Base-by-base conservation (phyloP, 2,329 filamentous ascomycete species). In the Hymenotorrendiella dingleyae region DNA sequence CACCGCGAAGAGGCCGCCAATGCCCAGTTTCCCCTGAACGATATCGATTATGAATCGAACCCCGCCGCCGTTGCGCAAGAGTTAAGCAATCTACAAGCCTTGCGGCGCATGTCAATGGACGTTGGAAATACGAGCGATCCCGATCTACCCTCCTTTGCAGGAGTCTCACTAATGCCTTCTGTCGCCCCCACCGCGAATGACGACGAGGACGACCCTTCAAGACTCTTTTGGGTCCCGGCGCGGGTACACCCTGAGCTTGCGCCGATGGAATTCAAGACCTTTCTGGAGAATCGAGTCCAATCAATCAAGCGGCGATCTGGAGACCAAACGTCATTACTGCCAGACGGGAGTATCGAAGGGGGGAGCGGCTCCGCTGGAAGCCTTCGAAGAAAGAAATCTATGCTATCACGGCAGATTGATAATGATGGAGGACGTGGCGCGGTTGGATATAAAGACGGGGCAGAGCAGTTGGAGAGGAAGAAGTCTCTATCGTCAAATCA, bases 261-360 rank as follows among this genome's bases (percentile, higher is more conserved):
- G 3, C 93, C 93, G 1, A 89, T 86, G 59, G 93, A 96, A 55
- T 98, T 97, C 72, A 96, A 94, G 65, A 91, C 84, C 1, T 98
- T 97, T 54, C 76, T 98, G 2, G 91, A 98, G 58, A 94, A 90
- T 49, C 82, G 90, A 59, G 87, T 96, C 10, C 86, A 95, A 54
- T 84, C 86, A 26, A 94, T 97, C 55, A 83, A 88, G 62, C 76
- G 90, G 53, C 79, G 86, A 55, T 94, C 90, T 1, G 83, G 84
- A 19, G 88, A 82, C 82, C 73, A 50, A 72, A 72, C 27, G 67
- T 89, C 35, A 78, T 80, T 22, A 66, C 74, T 5, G 74, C 83
- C 49, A 67, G 75, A 55, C 52, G 51, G 72, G 54, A n/a, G n/a
- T n/a, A n/a, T n/a, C n/a, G 48, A 77, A 58, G 69, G 79, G 48